Evolutionary conservation across 768 basidiomycete species (phyloP).

Genomic region (Infundibulicybe gibba): DNA sequence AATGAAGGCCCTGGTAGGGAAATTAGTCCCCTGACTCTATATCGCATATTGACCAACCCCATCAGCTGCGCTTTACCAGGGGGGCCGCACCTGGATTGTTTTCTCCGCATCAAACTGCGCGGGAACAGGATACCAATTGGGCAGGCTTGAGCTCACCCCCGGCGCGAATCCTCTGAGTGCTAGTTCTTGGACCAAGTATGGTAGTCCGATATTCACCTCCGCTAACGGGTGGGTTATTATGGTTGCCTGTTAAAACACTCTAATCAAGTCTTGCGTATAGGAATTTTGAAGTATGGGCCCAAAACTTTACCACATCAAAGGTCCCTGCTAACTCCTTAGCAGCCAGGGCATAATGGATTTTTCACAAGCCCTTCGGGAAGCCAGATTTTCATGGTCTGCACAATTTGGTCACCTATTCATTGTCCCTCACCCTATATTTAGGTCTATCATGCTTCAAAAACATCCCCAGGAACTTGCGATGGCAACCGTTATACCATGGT

Average conservation of each 20-base stretch:
- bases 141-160: conserved; percentile 23
- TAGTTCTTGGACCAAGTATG: conserved; percentile 25
- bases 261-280: conserved; percentile 2
- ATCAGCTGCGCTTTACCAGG: conserved; percentile 23
- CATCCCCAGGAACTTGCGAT: conserved; percentile 20
- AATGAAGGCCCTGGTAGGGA: conserved; percentile 26
- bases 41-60: background rate
- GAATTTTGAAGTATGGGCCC: conserved; percentile 8
- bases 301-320: background rate
- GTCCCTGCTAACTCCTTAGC: background rate
- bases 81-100: conserved; percentile 25
- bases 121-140: conserved; percentile 26
- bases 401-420: background rate
- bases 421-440: background rate
- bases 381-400: conserved; percentile 18
- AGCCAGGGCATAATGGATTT: conserved; percentile 33
- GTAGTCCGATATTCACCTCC: conserved; percentile 21
- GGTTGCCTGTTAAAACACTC: background rate
- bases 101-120: conserved; percentile 28
- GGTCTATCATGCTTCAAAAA: conserved; percentile 19
- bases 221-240: conserved; percentile 22
- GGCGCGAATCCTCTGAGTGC: conserved; percentile 26
- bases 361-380: conserved; percentile 24
- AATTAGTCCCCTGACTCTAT: background rate
- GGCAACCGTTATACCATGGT: conserved; percentile 20